phyloP scores from a whole-genome alignment of 352 stramenopile genomes.

The Blastocystis sp. region DNA sequence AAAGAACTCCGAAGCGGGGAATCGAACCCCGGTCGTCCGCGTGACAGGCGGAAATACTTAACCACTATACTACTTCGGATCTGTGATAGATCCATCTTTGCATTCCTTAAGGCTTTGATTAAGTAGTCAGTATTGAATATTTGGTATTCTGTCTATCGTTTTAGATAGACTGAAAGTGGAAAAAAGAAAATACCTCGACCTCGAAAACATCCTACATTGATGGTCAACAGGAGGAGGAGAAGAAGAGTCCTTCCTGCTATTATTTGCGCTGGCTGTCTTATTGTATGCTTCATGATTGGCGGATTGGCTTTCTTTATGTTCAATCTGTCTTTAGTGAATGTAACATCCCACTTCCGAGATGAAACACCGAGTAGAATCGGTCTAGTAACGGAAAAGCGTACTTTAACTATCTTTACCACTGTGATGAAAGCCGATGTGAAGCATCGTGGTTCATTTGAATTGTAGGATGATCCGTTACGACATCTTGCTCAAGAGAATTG shows the following conservation, averaged over 20 bases:
- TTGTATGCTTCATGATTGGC: neutral
- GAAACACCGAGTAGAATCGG: neutral
- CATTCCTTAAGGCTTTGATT: no score
- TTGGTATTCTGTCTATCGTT: no score
- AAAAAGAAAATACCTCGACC: no score
- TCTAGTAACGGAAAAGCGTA: neutral
- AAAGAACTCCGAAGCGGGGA: slow-evolving; percentile 58
- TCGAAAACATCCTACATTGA: no score
- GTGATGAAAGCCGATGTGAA: slow-evolving; percentile 42
- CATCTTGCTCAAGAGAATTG: slow-evolving; percentile 60
- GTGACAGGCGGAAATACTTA: slow-evolving; percentile 61
- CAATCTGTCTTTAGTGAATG: neutral
- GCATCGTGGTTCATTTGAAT: neutral
- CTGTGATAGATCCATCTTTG: neutral
- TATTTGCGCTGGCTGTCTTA: neutral
- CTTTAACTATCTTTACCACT: slow-evolving; percentile 55
- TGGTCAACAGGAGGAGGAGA: neutral
- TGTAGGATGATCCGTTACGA: slow-evolving; percentile 47
- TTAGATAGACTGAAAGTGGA: no score
- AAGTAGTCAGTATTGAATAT: no score
- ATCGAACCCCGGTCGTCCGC: slow-evolving; percentile 59
- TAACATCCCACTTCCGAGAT: neutral
- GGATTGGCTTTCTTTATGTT: neutral
- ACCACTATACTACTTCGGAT: slow-evolving; percentile 58
- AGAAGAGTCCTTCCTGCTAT: neutral